Evolutionary conservation across 1,284 basidiomycete species (phyloP), one percentile per base, ranked within the genome.

Genomic region (Cryptococcus maquisensis): DNA sequence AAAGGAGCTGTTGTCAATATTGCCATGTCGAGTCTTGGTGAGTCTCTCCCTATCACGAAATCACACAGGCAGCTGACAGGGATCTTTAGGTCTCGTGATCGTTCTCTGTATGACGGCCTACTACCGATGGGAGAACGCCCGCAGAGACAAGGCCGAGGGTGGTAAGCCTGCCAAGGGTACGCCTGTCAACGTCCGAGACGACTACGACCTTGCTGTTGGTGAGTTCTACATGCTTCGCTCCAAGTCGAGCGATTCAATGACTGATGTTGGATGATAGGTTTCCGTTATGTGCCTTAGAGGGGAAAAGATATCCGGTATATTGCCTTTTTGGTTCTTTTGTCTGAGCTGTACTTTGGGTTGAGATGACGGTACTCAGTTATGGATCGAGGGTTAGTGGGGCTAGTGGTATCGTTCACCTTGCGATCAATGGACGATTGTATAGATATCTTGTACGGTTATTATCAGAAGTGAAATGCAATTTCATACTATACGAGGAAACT

Each of bases 1-100:
- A 78, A 76, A 55, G 79, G 78, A 23, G 65, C 63, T 41, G 64
- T 59, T n/a, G 59, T 79, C 56, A 79, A 79, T 65, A 51, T 79
- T 43, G 71, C 74, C 3, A 77, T 79, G 66, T 71, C 75, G 46
- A 52, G 55, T 2, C 60, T 78, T 36, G 78, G 28, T 32, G 28
- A 32, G 28, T 32, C 7, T 32, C 28, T 10, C 28, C 28, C 10
- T 10, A 10, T 32, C 28, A 32, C 28, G 6, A 10, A 8, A 32
- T 6, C 10, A 32, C 4, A 32, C n/a, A n/a, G n/a, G n/a, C n/a
- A 32, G 6, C 28, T 32, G 28, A 32, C 28, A 32, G 0, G n/a
- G n/a, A 32, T 10, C 10, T 2, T 6, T 8, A 32, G 28, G 77
- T 40, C 57, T 78, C n/a, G 8, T 59, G 26, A 60, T 79, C 47